Evolutionary conservation across 2,329 filamentous ascomycete genomes (phyloP), one percentile per base, ranked within the genome.

Genomic region (Coniochaeta sp.): DNA sequence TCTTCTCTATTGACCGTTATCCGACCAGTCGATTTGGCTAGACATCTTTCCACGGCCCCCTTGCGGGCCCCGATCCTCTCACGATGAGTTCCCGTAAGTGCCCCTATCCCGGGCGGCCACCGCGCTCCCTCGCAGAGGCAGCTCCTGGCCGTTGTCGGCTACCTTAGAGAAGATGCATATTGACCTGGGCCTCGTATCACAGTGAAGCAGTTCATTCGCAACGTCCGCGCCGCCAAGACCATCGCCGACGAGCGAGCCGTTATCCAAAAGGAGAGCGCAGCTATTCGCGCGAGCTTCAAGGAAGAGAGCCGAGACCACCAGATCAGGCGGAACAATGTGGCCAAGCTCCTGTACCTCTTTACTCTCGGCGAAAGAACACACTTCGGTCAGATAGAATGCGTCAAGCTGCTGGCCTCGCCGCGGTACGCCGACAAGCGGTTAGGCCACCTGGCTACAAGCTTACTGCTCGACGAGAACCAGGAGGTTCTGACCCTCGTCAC

Each of bases 181-280:
- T 26, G 14, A 49, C 31, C 6, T 26, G 22, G 30, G 31, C 28
- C 50, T 52, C 51, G 54, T 53, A 52, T 52, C 58, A 54, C 66
- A 97, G 94, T 99, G 70, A 99, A 99, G 77, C 94, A 97, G 75
- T 99, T 99, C 75, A 99, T 99, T 72, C 91, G 94, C 68, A 97
- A 96, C 74, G 94, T 99, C 67, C 90, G 94, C 69, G 92, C 94
- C 56, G 91, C 94, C 55, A 99, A 99, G 77, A 99, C 94, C 31
- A 96, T 99, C 67, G 95, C 95, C 68, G 94, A 99, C 73, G 94
- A 99, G 76, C 85, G 94, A 67, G 92, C 94, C 50, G 94, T 99
- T 52, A 95, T 99, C 57, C 94, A 97, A 66, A 99, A 99, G 73
- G 94, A 99, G 76, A 99, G 94, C 72, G 94, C 94, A 53, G 89